Evolutionary conservation across 2,329 filamentous ascomycete species (phyloP).

Genomic region (Colletotrichum kahawae): DNA sequence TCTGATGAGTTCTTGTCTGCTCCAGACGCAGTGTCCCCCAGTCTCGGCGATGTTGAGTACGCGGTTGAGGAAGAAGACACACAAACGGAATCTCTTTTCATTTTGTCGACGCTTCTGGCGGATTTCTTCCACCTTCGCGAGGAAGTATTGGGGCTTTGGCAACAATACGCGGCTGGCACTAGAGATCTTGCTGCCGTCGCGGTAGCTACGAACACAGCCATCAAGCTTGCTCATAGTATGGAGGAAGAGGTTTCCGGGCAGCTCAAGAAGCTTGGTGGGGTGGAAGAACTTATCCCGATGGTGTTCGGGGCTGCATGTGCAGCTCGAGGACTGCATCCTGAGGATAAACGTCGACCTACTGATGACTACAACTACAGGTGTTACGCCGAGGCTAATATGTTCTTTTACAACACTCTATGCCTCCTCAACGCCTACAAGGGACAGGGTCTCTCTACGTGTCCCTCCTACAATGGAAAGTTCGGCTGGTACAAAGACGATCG

Average conservation of each 20-base stretch:
- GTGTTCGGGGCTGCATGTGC: neutral
- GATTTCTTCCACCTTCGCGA: constrained; percentile 34
- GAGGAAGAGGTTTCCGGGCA: constrained; percentile 33
- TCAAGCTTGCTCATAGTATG: constrained; percentile 35
- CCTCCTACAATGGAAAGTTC: constrained; percentile 23
- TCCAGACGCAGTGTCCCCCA: constrained; percentile 22
- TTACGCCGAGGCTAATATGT: neutral
- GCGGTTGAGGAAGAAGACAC: constrained; percentile 27
- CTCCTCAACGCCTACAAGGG: neutral
- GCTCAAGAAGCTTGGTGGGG: neutral
- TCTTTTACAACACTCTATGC: neutral
- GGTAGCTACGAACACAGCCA: constrained; percentile 41
- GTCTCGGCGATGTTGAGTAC: constrained; percentile 26
- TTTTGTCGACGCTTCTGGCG: constrained; percentile 29
- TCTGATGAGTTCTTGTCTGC: constrained; percentile 39
- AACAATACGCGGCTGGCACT: constrained; percentile 25
- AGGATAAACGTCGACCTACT: neutral
- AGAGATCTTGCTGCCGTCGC: constrained; percentile 37
- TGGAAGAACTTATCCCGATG: neutral
- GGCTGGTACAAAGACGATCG: constrained; percentile 26
- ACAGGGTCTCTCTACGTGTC: neutral
- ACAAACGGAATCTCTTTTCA: constrained; percentile 30
- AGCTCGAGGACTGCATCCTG: neutral
- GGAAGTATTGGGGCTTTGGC: constrained; percentile 36
- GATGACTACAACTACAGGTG: neutral